Conservation (phyloP, 352 stramenopile species). For the Chrysophaeum taylorii region DNA sequence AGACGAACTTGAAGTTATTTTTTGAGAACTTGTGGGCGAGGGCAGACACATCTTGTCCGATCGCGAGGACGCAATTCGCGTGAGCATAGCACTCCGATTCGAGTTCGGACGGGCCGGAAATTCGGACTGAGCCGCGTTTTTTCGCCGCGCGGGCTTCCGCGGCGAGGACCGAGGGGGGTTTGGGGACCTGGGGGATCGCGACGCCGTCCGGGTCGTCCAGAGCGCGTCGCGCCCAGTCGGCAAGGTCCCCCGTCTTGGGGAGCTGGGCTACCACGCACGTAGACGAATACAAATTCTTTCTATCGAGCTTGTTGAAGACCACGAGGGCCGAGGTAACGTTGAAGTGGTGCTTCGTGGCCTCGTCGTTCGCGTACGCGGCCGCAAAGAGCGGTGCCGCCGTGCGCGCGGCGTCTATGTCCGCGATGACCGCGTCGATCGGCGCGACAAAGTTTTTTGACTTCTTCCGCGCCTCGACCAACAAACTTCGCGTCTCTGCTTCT, state of each 20-base stretch:
- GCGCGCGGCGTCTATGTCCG: neutral
- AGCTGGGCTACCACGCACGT: neutral
- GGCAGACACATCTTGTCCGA: neutral
- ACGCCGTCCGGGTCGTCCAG: too few relatives aligned
- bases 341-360: neutral
- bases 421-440: neutral
- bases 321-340: neutral
- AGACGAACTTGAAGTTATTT: neutral
- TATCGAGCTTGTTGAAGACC: neutral
- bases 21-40: neutral
- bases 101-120: neutral
- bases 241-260: neutral
- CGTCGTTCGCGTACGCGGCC: neutral
- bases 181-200: neutral
- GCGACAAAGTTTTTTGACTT: neutral
- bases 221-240: too few relatives aligned
- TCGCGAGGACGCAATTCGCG: neutral
- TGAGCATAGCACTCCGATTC: neutral
- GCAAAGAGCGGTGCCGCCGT: neutral
- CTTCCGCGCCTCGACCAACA: neutral
- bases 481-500: neutral
- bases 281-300: neutral
- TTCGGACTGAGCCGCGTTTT: neutral
- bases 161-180: neutral
- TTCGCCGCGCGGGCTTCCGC: slow-evolving; percentile 6